These are phyloP conservation scores for Penicillium longicatenatum DNA, from an alignment of 495 filamentous ascomycete genomes.

Conservation along the genomic window DNA sequence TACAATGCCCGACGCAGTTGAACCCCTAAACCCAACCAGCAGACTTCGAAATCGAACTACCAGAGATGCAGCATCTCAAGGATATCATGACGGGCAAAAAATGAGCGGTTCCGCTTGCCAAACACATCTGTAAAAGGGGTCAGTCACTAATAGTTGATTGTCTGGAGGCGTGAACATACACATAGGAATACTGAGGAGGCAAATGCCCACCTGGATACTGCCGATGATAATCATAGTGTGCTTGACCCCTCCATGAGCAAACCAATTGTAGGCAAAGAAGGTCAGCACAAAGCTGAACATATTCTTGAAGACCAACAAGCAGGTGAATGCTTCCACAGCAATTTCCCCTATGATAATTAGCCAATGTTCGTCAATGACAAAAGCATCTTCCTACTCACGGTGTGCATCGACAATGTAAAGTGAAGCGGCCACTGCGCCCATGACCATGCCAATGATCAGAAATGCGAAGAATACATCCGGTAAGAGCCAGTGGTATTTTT, in stretches of 20 bases:
- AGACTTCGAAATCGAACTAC: slow-evolving; percentile 13
- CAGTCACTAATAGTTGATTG: background rate
- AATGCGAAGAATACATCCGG: slow-evolving; percentile 79
- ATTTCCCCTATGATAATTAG: slow-evolving; percentile 62
- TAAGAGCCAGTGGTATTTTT: slow-evolving; percentile 66
- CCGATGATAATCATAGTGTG: slow-evolving; percentile 70
- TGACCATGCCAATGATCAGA: slow-evolving; percentile 83
- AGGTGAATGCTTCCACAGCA: slow-evolving; percentile 88
- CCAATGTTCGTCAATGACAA: background rate
- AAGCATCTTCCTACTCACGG: slow-evolving; percentile 53
- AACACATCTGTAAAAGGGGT: slow-evolving; percentile 62
- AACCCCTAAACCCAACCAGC: background rate
- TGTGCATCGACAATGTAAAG: slow-evolving; percentile 96
- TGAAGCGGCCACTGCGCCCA: slow-evolving; percentile 81
- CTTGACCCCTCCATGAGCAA: slow-evolving; percentile 58
- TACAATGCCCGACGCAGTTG: background rate
- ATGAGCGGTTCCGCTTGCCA: slow-evolving; percentile 74
- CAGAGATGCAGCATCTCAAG: slow-evolving; percentile 55
- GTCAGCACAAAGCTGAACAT: slow-evolving; percentile 88
- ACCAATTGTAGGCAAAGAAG: slow-evolving; percentile 79
- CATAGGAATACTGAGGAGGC: slow-evolving; percentile 74
- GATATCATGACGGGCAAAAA: slow-evolving; percentile 71
- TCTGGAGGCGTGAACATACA: slow-evolving; percentile 52
- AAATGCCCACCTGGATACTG: slow-evolving; percentile 75
- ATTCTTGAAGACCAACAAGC: slow-evolving; percentile 90